These are phyloP conservation scores for Trichoderma oligosporum DNA, from an alignment of 2,329 filamentous ascomycete species.

Conservation along the genomic window DNA sequence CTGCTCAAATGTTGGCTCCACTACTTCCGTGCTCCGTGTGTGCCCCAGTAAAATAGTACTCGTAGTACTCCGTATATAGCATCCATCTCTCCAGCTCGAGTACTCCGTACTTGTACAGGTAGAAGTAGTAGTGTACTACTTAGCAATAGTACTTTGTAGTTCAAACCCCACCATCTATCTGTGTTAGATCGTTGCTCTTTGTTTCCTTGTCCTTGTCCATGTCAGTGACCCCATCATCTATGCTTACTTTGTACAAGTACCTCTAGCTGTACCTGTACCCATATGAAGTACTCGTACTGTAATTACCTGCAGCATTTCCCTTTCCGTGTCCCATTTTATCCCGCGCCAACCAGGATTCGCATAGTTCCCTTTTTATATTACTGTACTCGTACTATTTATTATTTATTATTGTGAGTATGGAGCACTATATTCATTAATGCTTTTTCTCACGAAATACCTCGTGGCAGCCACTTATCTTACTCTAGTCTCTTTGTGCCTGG, in stretches of 20 bases:
- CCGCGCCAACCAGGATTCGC: too few relatives aligned
- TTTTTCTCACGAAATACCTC: too few relatives aligned
- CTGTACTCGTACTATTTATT: too few relatives aligned
- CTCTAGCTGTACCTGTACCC: not conserved
- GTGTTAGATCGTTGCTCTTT: conserved; percentile 9
- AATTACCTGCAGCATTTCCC: not conserved
- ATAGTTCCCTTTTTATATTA: too few relatives aligned
- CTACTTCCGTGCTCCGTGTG: too few relatives aligned
- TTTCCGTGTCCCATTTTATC: too few relatives aligned
- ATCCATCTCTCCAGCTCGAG: too few relatives aligned
- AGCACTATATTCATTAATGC: too few relatives aligned
- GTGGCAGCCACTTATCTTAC: too few relatives aligned
- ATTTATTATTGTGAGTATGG: too few relatives aligned
- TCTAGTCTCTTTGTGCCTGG: too few relatives aligned
- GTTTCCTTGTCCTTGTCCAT: conserved; percentile 12
- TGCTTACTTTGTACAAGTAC: conserved; percentile 1
- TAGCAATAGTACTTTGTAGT: not conserved
- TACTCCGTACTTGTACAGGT: not conserved
- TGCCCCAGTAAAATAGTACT: not conserved
- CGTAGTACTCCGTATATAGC: not conserved
- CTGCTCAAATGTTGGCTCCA: not conserved
- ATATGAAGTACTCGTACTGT: not conserved
- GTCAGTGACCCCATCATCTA: not conserved
- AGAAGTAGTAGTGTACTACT: not conserved
- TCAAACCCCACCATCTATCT: conserved; percentile 12